A percentile compares a stretch with the other conserved stretches of the same genome.
Evolutionary conservation across 441 rosid genomes (phyloP).

Genomic region (Gossypium davidsonii): DNA sequence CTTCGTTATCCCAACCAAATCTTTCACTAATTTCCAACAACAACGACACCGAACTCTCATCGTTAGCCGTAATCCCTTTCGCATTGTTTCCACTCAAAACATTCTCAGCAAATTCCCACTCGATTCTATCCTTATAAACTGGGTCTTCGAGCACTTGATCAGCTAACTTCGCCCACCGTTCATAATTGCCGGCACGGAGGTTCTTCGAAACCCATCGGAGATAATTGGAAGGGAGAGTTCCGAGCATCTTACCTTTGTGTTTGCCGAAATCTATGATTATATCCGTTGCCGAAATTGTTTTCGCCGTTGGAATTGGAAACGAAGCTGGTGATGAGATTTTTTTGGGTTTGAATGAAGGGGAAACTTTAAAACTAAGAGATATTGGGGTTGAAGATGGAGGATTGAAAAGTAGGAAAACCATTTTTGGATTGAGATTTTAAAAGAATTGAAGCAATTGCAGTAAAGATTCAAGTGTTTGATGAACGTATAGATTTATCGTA

Average conservation of each 20-base stretch:
- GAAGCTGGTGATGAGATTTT: not conserved
- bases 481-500: not conserved
- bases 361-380: not conserved
- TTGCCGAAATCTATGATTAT: constrained; percentile 61
- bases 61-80: constrained; percentile 5
- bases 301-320: not conserved
- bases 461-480: not conserved
- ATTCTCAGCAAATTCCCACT: constrained; percentile 68
- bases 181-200: constrained; percentile 52
- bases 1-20: constrained; percentile 79
- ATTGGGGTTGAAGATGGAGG: constrained; percentile 2
- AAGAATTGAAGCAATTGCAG: not conserved
- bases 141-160: constrained; percentile 65
- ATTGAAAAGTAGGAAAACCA: not conserved
- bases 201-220: constrained; percentile 69
- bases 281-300: constrained; percentile 42
- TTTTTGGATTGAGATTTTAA: not conserved
- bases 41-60: constrained; percentile 34
- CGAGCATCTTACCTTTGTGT: constrained; percentile 75
- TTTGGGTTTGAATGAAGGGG: not conserved
- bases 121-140: constrained; percentile 57
- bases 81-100: constrained; percentile 46
- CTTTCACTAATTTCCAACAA: constrained; percentile 63
- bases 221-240: constrained; percentile 63
- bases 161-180: constrained; percentile 66